Evolutionary conservation across 2,329 filamentous ascomycete species (phyloP).

Genomic region (Sporothrix mexicana): DNA sequence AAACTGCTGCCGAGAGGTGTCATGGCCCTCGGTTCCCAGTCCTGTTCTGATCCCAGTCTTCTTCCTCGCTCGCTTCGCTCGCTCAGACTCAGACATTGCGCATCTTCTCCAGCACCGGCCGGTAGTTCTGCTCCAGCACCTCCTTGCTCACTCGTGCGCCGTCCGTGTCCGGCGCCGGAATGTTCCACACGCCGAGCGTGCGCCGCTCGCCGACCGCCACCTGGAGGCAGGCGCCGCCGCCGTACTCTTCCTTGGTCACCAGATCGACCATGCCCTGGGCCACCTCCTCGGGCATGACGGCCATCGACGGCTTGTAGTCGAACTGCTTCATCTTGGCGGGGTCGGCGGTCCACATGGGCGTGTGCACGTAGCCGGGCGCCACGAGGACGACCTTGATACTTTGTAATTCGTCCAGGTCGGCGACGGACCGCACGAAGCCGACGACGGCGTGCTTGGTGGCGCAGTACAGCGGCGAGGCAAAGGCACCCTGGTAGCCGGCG

Average conservation of each 20-base stretch:
- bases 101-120: slow-evolving; percentile 31
- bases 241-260: slow-evolving; percentile 19
- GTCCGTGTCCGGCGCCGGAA: slow-evolving; percentile 7
- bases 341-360: slow-evolving; percentile 29
- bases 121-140: slow-evolving; percentile 20
- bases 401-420: slow-evolving; percentile 28
- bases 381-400: slow-evolving; percentile 28
- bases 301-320: background rate
- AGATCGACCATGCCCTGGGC: slow-evolving; percentile 24
- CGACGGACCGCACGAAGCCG: slow-evolving; percentile 47
- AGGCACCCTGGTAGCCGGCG: slow-evolving; percentile 44
- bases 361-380: slow-evolving; percentile 27
- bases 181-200: slow-evolving; percentile 29
- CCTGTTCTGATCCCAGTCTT: too few species aligned
- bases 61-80: too few species aligned
- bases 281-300: slow-evolving; percentile 27
- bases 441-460: slow-evolving; percentile 49
- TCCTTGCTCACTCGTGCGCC: background rate
- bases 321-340: slow-evolving; percentile 32
- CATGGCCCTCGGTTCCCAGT: too few species aligned
- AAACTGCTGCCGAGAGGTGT: too few species aligned
- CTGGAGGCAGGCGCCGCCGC: slow-evolving; percentile 26
- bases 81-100: background rate
- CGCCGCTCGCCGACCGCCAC: slow-evolving; percentile 20
- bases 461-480: slow-evolving; percentile 45